phyloP scores from a whole-genome alignment of 176 grass and related monocot species.

The Triticum timopheevii region DNA sequence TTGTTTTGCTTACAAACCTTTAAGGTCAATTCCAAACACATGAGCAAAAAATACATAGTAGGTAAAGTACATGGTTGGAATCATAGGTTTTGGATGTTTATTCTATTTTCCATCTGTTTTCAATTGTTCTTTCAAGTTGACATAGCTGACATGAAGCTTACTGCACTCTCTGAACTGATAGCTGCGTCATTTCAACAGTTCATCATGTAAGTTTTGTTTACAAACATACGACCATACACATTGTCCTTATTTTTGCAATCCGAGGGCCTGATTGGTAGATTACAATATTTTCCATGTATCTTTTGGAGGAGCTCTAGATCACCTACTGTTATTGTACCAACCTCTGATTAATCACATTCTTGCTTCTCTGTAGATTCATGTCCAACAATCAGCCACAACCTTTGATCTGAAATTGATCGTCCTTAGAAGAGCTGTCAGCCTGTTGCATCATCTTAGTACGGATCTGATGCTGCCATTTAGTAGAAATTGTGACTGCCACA shows the following conservation, averaged over 20 bases:
- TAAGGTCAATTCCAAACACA: too few relatives aligned
- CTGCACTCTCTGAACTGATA: not conserved
- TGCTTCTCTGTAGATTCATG: slow-evolving; percentile 8
- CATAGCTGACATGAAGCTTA: not conserved
- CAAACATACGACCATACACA: not conserved
- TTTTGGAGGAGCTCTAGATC: not conserved
- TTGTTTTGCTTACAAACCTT: too few relatives aligned
- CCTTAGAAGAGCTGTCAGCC: not conserved
- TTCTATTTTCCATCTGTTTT: not conserved
- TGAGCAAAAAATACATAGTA: too few relatives aligned
- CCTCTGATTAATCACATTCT: not conserved
- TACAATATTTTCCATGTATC: not conserved
- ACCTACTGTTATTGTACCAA: not conserved
- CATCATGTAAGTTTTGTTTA: not conserved
- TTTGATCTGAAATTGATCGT: not conserved
- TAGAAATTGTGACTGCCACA: too few relatives aligned
- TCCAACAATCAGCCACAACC: not conserved
- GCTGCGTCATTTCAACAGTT: not conserved
- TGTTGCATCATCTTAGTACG: too few relatives aligned
- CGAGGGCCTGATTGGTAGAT: not conserved
- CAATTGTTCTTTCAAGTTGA: not conserved
- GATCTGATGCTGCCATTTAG: too few relatives aligned
- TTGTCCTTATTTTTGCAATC: not conserved
- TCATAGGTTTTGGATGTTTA: not conserved
- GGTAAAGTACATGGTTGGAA: too few relatives aligned